Evolutionary conservation across 176 grass and related monocot species (phyloP), one percentile per base, ranked within the genome.

Genomic region (Pontederia crassipes): DNA sequence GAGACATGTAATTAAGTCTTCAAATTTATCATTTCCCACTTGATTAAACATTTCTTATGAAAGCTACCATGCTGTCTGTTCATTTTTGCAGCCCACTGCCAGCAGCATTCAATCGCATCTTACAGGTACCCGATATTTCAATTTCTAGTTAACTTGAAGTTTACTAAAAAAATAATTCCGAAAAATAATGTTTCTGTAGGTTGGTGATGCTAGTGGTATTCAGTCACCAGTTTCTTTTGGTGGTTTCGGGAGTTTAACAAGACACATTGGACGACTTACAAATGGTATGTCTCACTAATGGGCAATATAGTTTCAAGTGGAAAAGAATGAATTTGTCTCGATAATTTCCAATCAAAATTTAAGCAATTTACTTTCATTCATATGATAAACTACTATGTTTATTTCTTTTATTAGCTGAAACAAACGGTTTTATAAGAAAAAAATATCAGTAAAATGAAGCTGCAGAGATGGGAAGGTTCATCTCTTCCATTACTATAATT

Each of bases 141-240:
- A 4, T 17, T 64, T 72, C 45, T 27, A 62, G 28, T 4, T 54
- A 65, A 17, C 67, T 28, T 40, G 62, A 49, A 58, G 52, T 50
- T 79, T 78, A 17, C 35, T 29, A 66, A 63, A 66, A 47, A 49
- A 9, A 57, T 67, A 49, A 46, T 3, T 26, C 45, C 57, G 46
- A 49, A 59, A 27, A 57, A 56, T 15, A 46, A 46, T 14, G 45
- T 40, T 27, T 28, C 2, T 64, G 59, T 59, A 95, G 92, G 81
- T 97, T 60, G 92, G 92, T 17, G 92, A 97, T 83, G 92, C 92
- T 45, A 97, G 92, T 76, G 92, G 92, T 64, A 91, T 97, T 66
- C 87, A 91, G 52, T 97, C 92, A 68, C 92, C 92, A 53, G 92
- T 97, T 76, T 97, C 87, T 40, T 97, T 97, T 85, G 92, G 92